Evolutionary conservation across 2,329 filamentous ascomycete genomes (phyloP).

Genomic region (Coniochaeta sp.): DNA sequence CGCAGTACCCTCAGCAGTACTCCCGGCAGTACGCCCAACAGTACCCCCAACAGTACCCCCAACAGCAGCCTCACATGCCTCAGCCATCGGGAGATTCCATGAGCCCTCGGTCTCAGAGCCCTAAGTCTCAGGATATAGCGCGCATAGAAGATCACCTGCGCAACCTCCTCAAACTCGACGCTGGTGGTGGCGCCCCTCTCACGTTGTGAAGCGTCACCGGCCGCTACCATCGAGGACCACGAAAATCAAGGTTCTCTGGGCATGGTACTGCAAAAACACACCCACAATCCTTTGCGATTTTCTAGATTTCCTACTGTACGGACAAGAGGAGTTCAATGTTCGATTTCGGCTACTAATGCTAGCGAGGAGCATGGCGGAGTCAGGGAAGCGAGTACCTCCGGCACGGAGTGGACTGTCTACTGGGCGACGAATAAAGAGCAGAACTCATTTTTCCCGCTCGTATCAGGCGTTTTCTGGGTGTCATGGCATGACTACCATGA

Average conservation of each 20-base stretch:
- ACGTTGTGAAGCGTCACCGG: not conserved
- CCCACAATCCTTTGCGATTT: slow-evolving; percentile 11
- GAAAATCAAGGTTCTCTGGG: too few species aligned
- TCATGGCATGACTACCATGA: not conserved
- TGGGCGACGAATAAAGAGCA: not conserved
- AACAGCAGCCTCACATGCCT: not conserved
- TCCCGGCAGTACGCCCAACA: too few species aligned
- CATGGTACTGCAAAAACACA: slow-evolving; percentile 10
- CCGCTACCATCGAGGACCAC: too few species aligned
- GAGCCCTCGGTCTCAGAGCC: not conserved
- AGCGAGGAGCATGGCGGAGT: not conserved
- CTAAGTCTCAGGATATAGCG: slow-evolving; percentile 25
- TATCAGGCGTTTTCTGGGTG: not conserved
- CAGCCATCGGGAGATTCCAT: not conserved
- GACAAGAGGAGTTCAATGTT: not conserved
- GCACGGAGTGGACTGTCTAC: not conserved
- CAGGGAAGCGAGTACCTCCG: not conserved
- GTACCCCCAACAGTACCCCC: too few species aligned
- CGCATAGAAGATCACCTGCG: slow-evolving; percentile 48
- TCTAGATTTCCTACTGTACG: slow-evolving; percentile 9
- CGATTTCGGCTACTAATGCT: not conserved
- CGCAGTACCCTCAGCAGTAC: too few species aligned
- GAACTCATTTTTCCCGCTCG: not conserved
- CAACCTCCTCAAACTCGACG: slow-evolving; percentile 39
- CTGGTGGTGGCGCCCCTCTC: slow-evolving; percentile 5